Evolutionary conservation across 2,329 filamentous ascomycete species (phyloP).

Genomic region (Clonostachys chloroleuca): DNA sequence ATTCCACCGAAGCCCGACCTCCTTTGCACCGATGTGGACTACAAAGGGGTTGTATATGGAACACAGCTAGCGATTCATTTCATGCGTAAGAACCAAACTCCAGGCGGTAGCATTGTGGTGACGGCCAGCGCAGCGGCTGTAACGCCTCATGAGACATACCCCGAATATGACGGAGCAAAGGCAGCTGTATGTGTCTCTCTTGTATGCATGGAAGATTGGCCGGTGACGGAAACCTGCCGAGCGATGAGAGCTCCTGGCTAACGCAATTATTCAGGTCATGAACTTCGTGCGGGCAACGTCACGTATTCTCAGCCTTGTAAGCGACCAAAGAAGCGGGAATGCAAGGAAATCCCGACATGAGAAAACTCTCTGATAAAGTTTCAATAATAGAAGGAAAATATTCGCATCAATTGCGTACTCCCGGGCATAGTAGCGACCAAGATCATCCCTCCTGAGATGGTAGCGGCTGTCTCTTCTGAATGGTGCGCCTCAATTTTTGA

Average conservation of each 20-base stretch:
- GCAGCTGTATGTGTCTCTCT: conserved; percentile 30
- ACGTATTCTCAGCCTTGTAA: conserved; percentile 24
- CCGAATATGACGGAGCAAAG: conserved; percentile 47
- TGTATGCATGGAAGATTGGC: not conserved
- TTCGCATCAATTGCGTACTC: conserved; percentile 41
- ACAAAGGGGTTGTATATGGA: conserved; percentile 45
- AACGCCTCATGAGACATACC: conserved; percentile 35
- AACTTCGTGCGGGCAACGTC: conserved; percentile 31
- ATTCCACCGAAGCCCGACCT: conserved; percentile 39
- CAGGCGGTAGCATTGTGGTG: conserved; percentile 36
- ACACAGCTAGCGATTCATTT: conserved; percentile 44
- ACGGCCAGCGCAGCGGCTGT: conserved; percentile 36
- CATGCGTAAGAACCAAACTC: conserved; percentile 41
- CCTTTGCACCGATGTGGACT: conserved; percentile 40
- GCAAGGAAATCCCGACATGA: not conserved
- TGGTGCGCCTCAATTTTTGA: conserved; percentile 7
- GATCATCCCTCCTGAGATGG: conserved; percentile 37
- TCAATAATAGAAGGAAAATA: conserved; percentile 32
- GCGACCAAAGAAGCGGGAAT: not conserved
- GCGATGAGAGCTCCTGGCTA: not conserved
- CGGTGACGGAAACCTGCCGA: not conserved
- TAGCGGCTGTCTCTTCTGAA: conserved; percentile 28
- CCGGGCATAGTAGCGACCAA: conserved; percentile 40
- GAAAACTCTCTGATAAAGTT: not conserved
- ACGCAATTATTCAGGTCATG: conserved; percentile 4